Base-by-base conservation (phyloP, 2,329 filamentous ascomycete species). In the Paraconiothyrium sp. region DNA sequence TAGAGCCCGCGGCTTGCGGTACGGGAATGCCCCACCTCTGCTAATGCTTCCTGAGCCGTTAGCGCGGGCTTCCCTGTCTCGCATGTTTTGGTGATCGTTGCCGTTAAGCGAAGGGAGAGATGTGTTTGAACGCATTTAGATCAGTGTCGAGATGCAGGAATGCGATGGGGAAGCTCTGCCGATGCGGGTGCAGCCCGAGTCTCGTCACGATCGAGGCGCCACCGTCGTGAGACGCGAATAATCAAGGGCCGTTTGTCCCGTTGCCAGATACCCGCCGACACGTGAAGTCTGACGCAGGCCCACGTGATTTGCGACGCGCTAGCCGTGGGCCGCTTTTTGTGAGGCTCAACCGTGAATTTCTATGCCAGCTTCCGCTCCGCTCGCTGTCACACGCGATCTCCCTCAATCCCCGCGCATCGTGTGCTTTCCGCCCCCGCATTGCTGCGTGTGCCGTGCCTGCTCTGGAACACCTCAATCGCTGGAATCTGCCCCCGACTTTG, bases 401-500 rank as follows among this genome's bases (percentile, higher is more conserved):
- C 51, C 57, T 61, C 62, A 64, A 66, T 61, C 51, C 65, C 49
- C 58, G 62, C 57, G 62, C 60, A 58, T 66, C 57, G 66, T 66
- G 66, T 66, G 66, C 63, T 62, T 54, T 54, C 50, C 59, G 51
- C 61, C 61, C 66, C 64, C 49, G 62, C 59, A 62, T 68, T 69
- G 39, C 43, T 54, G 57, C 30, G 48, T 54, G 57, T 54, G 48
- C 48, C 39, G 46, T 54, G 48, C 37, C 60, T 59, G 60, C 48
- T 48, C 58, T 57, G 50, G 58, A 54, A 65, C 48, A 57, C 57
- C 57, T 61, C 67, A 67, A 54, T 59, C 64, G 64, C 65, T 63
- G 67, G 72, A 74, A 72, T 76, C 72, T 72, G 62, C 60, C 60
- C 27, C 61, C 44, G 69, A 73, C 74, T 72, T 76, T 68, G 72